Evolutionary conservation across 2,329 filamentous ascomycete species (phyloP).

Genomic region (Ophiocordyceps camponoti-saundersi): DNA sequence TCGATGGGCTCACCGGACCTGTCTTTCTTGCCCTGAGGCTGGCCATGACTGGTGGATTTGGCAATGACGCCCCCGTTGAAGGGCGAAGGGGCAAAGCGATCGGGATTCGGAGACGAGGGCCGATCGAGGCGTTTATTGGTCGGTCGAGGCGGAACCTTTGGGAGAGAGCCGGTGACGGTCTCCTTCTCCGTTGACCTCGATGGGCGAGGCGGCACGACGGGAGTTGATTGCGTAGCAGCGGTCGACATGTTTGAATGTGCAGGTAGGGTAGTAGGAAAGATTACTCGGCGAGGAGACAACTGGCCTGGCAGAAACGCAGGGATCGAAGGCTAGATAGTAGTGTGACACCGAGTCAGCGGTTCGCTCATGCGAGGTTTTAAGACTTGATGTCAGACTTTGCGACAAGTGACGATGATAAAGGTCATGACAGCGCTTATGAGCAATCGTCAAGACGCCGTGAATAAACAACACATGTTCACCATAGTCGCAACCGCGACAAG

Average conservation of each 20-base stretch:
- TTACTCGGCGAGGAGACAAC: neutral
- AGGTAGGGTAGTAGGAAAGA: neutral
- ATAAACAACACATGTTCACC: neutral
- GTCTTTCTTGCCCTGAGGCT: constrained; percentile 14
- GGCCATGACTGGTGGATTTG: constrained; percentile 20
- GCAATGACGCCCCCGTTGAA: constrained; percentile 53
- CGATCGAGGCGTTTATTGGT: constrained; percentile 52
- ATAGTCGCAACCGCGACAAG: neutral
- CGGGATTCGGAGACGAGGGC: constrained; percentile 59
- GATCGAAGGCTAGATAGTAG: neutral
- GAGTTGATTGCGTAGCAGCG: constrained; percentile 29
- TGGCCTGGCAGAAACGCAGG: neutral
- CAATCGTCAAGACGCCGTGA: neutral
- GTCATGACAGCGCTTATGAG: neutral
- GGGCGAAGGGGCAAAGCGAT: constrained; percentile 72
- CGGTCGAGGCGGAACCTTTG: constrained; percentile 68
- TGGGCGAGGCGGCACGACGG: constrained; percentile 40
- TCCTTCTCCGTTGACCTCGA: constrained; percentile 30
- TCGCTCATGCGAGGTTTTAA: neutral
- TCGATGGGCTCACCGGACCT: constrained; percentile 25
- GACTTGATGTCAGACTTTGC: neutral
- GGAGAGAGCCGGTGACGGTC: constrained; percentile 23
- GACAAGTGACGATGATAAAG: neutral
- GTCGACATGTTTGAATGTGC: constrained; percentile 24
- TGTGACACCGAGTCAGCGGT: neutral